Evolutionary conservation across 2,329 filamentous ascomycete genomes (phyloP), one percentile per base, ranked within the genome.

Genomic region (Fusarium tricinctum): DNA sequence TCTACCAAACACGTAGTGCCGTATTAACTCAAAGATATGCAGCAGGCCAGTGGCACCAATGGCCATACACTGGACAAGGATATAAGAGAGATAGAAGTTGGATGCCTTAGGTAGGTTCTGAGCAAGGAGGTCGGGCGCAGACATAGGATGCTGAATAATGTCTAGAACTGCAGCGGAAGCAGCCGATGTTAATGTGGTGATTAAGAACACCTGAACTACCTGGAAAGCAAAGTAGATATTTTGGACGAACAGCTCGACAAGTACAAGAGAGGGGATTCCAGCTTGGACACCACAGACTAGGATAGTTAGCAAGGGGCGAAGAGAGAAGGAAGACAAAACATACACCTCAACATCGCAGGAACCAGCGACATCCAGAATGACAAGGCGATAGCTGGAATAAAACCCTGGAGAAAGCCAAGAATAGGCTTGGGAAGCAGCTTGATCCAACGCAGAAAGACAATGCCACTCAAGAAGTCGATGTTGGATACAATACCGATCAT

Each of bases 51-150:
- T 87, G 0, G 92, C 86, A 5, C 93, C 91, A 64, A 95, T 89
- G 2, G 90, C 91, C 59, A 98, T 79, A 33, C 95, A 97, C 79
- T 98, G 96, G 4, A 99, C 88, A 32, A 98, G 88, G 70, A 99
- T 97, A 81, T 98, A 99, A 0, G 80, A 93, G 20, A 98, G 90
- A 79, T 97, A 99, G 76, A 98, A 97, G 80, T 97, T 98, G 63
- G 94, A 94, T 0, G 93, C 90, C 57, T 88, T 90, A 19, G 96
- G 96, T 8, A 99, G 84, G 60, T 92, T 91, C 17, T 84, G 75
- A 1, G 94, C 91, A 6, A 97, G 84, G 39, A 97, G 80, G 1
- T 77, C 80, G 0, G 93, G 88, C 8, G 89, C 86, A 0, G 80
- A 80, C 4, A 81, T 77, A 1, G 94, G 93, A 6, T 93, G 72